These are phyloP conservation scores for Podospora comata DNA, from an alignment of 495 filamentous ascomycete genomes.

Conservation along the genomic window DNA sequence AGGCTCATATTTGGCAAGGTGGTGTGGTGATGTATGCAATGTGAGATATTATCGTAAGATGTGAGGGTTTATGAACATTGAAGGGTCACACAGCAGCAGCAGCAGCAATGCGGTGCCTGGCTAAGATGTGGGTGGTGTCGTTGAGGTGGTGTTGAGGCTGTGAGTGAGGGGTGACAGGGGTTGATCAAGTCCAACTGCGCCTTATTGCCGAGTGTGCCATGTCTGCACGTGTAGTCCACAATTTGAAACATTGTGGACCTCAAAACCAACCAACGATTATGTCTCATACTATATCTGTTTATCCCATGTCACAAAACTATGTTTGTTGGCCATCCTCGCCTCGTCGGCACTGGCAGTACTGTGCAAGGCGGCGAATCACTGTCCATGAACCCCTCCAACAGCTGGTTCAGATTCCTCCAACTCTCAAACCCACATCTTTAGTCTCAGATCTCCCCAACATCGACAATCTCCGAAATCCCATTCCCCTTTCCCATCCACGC, in stretches of 20 bases:
- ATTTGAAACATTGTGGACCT: not conserved
- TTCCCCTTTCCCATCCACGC: not conserved
- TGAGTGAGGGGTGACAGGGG: not conserved
- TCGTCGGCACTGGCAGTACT: not conserved
- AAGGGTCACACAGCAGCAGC: not conserved
- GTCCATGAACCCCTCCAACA: not conserved
- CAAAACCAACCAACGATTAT: not conserved
- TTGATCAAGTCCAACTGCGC: not conserved
- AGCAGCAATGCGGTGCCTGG: not conserved
- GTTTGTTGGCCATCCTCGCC: not conserved
- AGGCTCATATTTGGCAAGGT: not conserved
- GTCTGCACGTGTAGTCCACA: not conserved
- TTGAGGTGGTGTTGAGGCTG: not conserved
- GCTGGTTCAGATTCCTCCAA: not conserved
- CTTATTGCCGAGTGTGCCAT: not conserved
- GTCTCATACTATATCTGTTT: not conserved
- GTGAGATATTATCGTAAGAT: not conserved
- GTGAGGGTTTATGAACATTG: not conserved
- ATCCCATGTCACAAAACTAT: not conserved
- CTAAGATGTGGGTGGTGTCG: not conserved
- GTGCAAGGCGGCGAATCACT: not conserved
- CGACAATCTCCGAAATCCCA: not conserved
- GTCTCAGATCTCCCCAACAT: not conserved
- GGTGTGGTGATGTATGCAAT: not conserved
- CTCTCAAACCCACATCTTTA: not conserved